Base-by-base conservation (phyloP, 768 basidiomycete genomes). In the Amanita fuliginea region DNA sequence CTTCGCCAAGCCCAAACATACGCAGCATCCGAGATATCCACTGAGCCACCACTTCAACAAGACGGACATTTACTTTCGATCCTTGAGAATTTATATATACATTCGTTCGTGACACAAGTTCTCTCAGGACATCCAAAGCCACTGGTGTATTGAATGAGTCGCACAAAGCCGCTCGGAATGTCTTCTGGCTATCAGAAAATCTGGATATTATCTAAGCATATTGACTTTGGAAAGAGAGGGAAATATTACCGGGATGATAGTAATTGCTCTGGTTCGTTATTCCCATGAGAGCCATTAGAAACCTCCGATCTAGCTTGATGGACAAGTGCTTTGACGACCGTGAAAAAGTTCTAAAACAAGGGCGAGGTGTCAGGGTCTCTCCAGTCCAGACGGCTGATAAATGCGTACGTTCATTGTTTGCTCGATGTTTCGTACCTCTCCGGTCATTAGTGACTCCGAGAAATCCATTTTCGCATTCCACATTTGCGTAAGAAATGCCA, bases 381-480 rank as follows among this genome's bases (percentile, higher is more conserved):
- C 32, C 32, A 14, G 6, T 42, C 35, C 49, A 52, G 52, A 46
- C 43, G 52, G 47, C 41, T 53, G 37, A 47, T 32, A 34, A 28
- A 42, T 10, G 62, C 81, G 60, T 58, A 96, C 95, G 64, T 96
- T 94, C 57, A 98, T 74, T 13, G 81, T 77, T 4, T 72, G 72
- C 66, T 99, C 96, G 22, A 91, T 74, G 48, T 77, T 83, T 54
- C 83, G 81, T 14, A 95, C 90, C 71, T 97, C 94, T 26, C 83
- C 81, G 28, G 83, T 83, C 87, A 90, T 88, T 49, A 87, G 65
- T 8, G 83, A 82, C 60, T 93, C 88, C 26, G 92, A 94, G 64
- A 96, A 96, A 64, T 99, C 96, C 46, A 97, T 77, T 63, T 89
- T 89, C 18, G 86, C 75, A 62, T 85, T 92, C 96, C 96, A 99